Base-by-base conservation (phyloP, 2,329 filamentous ascomycete species). In the Diaporthe australafricana region DNA sequence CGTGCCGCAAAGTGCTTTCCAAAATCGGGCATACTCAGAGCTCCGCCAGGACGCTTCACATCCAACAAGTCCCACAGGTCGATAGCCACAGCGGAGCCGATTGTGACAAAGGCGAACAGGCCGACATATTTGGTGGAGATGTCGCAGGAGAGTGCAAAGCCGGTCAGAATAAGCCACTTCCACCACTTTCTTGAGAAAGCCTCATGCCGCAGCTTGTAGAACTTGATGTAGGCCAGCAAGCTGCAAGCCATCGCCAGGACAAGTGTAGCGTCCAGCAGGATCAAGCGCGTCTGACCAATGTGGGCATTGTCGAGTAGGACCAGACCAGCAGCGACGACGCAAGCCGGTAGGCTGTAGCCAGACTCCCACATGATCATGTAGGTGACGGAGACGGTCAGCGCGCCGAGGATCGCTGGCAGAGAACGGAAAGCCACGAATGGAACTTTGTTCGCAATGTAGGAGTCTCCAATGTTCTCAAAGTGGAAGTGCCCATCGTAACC, bases 341-440 rank as follows among this genome's bases (percentile, higher is more conserved):
- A 97, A 71, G 96, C 96, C 14, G 96, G 96, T 52, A 99, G 87
- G 75, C 94, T 98, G 84, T 99, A 99, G 75, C 95, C 96, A 63
- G 96, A 98, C 84, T 99, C 96, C 96, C 96, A 99, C 96, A 99
- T 99, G 83, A 98, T 99, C 81, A 97, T 85, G 83, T 97, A 99
- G 70, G 94, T 92, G 60, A 96, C 93, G n/a, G 95, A 93, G 66
- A 99, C 94, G 14, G 96, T 99, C 76, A 99, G 86, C 70, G 96
- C 93, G 76, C 96, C 96, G 77, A 98, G 90, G 63, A 96, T 90
- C 72, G 96, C 96, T 52, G 96, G 96, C 87, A 99, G 90, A 56
- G 95, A 93, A 77, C 96, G 94, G 85, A 97, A 98, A 74, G 96
- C 95, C 74, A 99, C 93, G 82, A 99, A 99, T 47, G 96, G 96